phyloP scores from a whole-genome alignment of 179 eudicot species.

The Actinidia arguta region DNA sequence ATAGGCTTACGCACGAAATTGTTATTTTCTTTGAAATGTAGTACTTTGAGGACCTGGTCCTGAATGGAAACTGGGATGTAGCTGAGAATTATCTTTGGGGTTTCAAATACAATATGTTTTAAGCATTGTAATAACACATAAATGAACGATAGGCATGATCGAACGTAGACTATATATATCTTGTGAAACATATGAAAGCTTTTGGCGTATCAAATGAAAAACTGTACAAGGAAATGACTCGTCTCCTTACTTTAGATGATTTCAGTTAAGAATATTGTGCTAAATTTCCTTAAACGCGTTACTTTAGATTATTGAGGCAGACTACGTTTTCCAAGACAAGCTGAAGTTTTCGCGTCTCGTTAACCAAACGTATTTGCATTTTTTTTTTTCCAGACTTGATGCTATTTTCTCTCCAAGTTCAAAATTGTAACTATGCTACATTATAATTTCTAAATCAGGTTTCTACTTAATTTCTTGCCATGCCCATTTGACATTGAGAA shows the following conservation, averaged over 20 bases:
- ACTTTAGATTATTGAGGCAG: too few relatives aligned
- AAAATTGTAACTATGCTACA: not conserved
- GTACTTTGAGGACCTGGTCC: slow-evolving; percentile 39
- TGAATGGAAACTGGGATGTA: slow-evolving; percentile 38
- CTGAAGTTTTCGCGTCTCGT: too few relatives aligned
- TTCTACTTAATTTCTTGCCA: not conserved
- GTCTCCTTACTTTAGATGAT: slow-evolving; percentile 48
- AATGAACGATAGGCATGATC: slow-evolving; percentile 31
- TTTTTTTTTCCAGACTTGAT: not conserved
- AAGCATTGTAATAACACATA: not conserved
- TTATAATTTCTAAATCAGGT: not conserved
- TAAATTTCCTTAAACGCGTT: too few relatives aligned
- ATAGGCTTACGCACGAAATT: slow-evolving; percentile 49
- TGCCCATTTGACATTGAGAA: not conserved
- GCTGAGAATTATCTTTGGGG: slow-evolving; percentile 43
- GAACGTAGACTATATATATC: slow-evolving; percentile 36
- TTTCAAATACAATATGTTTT: slow-evolving; percentile 21
- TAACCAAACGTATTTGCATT: too few relatives aligned
- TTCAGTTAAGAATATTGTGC: slow-evolving; percentile 38
- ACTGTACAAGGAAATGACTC: slow-evolving; percentile 47
- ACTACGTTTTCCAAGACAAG: too few relatives aligned
- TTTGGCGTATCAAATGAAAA: slow-evolving; percentile 44
- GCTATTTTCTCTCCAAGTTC: not conserved
- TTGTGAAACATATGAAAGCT: slow-evolving; percentile 49
- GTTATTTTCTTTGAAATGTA: slow-evolving; percentile 44